These are phyloP conservation scores for Leishmania martiniquensis DNA, from an alignment of 208 protist genomes.

Conservation along the genomic window DNA sequence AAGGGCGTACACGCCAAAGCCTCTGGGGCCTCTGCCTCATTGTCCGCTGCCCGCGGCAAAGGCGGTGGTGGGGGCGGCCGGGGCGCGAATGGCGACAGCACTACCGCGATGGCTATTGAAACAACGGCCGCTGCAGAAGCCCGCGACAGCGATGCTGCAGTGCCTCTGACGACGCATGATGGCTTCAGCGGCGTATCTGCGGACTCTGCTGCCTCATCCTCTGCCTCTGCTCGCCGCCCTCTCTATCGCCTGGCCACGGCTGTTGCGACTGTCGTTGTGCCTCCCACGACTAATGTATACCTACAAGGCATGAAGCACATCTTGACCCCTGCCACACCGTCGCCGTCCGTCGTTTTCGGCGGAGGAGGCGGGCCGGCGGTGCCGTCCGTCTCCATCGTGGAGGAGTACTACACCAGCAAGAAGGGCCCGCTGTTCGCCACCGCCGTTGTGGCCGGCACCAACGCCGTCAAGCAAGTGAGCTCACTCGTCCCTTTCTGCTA, in stretches of 20 bases:
- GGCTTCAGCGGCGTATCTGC: neutral
- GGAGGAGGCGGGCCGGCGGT: constrained; percentile 6
- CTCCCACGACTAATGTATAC: constrained; percentile 56
- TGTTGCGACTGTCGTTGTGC: constrained; percentile 82
- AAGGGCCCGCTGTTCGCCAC: constrained; percentile 89
- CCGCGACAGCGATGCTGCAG: neutral
- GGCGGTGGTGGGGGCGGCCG: neutral
- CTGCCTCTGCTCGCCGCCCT: constrained; percentile 27
- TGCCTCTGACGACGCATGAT: neutral
- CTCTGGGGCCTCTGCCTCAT: neutral
- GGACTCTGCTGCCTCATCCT: neutral
- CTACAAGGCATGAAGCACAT: constrained; percentile 80
- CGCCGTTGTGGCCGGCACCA: constrained; percentile 91
- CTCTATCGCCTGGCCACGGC: constrained; percentile 78
- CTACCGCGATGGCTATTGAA: neutral
- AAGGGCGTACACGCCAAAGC: neutral
- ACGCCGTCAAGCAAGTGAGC: constrained; percentile 93
- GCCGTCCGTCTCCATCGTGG: constrained; percentile 52
- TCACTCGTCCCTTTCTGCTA: constrained; percentile 97
- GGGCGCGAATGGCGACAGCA: neutral
- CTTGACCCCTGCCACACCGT: constrained; percentile 41
- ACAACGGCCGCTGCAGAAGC: neutral
- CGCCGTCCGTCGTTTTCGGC: constrained; percentile 4
- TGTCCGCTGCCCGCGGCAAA: neutral
- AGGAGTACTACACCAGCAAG: constrained; percentile 89